These are phyloP conservation scores for Pseudogymnoascus sp. DNA, from an alignment of 2,329 filamentous ascomycete species.

Conservation along the genomic window DNA sequence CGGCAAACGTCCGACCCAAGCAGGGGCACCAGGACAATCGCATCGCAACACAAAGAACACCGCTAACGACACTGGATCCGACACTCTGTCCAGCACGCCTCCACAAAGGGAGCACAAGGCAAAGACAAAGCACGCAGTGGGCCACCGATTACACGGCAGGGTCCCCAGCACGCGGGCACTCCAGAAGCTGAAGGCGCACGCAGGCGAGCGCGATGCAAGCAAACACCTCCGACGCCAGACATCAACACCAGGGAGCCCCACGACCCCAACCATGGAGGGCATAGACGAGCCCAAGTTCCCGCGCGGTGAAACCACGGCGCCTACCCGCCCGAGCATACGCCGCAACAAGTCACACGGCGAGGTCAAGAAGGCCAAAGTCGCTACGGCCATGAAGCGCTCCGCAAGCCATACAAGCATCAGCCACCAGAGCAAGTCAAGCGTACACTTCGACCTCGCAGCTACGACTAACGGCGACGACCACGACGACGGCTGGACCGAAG, in stretches of 20 bases:
- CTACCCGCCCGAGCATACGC: conserved; percentile 47
- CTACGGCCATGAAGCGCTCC: conserved; percentile 44
- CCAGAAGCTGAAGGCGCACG: conserved; percentile 24
- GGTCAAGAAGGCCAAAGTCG: conserved; percentile 38
- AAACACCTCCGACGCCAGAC: conserved; percentile 6
- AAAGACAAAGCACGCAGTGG: conserved; percentile 26
- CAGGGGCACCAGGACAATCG: neutral
- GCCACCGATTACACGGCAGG: conserved; percentile 21
- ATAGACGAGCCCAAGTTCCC: conserved; percentile 42
- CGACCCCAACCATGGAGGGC: conserved; percentile 24
- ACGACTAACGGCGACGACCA: conserved; percentile 26
- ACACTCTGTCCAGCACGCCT: conserved; percentile 22
- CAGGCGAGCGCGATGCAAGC: conserved; percentile 17
- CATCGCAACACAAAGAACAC: conserved; percentile 1
- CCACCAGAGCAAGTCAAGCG: conserved; percentile 39
- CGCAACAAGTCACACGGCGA: conserved; percentile 53
- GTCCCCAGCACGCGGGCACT: conserved; percentile 25
- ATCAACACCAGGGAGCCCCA: conserved; percentile 10
- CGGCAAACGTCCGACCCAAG: neutral
- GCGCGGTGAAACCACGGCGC: conserved; percentile 35
- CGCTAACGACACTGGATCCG: conserved; percentile 10
- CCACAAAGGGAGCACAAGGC: conserved; percentile 19
- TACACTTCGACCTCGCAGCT: conserved; percentile 47
- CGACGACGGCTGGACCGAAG: conserved; percentile 60
- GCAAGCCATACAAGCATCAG: conserved; percentile 41